phyloP scores from a whole-genome alignment of 805 yeast genomes.

The Candida sithepensis region DNA sequence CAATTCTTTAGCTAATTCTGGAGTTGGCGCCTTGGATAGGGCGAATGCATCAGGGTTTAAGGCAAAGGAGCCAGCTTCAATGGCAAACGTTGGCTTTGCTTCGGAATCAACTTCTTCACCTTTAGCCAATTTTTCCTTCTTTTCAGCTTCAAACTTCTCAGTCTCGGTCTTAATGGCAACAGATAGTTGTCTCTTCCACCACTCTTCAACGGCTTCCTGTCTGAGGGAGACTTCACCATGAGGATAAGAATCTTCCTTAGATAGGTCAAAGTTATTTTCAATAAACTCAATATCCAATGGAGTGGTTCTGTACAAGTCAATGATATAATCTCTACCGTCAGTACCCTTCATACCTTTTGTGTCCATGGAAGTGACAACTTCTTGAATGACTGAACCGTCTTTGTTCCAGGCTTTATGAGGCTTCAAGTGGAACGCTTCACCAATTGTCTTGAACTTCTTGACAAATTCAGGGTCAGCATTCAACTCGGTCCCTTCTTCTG shows the following conservation, averaged over 20 bases:
- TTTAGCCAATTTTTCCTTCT: slow-evolving; percentile 10
- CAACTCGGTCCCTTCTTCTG: slow-evolving; percentile 54
- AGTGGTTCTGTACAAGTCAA: slow-evolving; percentile 79
- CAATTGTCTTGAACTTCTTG: slow-evolving; percentile 53
- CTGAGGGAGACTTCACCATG: slow-evolving; percentile 77
- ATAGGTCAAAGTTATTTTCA: slow-evolving; percentile 49
- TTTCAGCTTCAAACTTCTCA: slow-evolving; percentile 35
- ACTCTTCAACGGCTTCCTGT: slow-evolving; percentile 84
- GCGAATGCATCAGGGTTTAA: slow-evolving; percentile 80
- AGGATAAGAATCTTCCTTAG: slow-evolving; percentile 60
- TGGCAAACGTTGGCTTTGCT: slow-evolving; percentile 45
- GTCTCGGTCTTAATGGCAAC: slow-evolving; percentile 47
- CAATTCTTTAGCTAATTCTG: slow-evolving; percentile 33
- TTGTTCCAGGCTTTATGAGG: slow-evolving; percentile 53
- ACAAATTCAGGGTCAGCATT: slow-evolving; percentile 51
- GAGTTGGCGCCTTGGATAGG: slow-evolving; percentile 37
- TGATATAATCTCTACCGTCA: slow-evolving; percentile 78
- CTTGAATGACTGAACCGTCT: slow-evolving; percentile 40
- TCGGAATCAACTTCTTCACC: slow-evolving; percentile 30
- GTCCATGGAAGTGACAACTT: slow-evolving; percentile 66
- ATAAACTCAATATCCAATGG: slow-evolving; percentile 81
- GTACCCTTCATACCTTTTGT: slow-evolving; percentile 83
- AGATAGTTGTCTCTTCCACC: slow-evolving; percentile 76
- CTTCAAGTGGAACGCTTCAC: slow-evolving; percentile 76
- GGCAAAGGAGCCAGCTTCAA: slow-evolving; percentile 50